Evolutionary conservation across 2,329 filamentous ascomycete genomes (phyloP).

Genomic region (Cyphellophora attinorum): DNA sequence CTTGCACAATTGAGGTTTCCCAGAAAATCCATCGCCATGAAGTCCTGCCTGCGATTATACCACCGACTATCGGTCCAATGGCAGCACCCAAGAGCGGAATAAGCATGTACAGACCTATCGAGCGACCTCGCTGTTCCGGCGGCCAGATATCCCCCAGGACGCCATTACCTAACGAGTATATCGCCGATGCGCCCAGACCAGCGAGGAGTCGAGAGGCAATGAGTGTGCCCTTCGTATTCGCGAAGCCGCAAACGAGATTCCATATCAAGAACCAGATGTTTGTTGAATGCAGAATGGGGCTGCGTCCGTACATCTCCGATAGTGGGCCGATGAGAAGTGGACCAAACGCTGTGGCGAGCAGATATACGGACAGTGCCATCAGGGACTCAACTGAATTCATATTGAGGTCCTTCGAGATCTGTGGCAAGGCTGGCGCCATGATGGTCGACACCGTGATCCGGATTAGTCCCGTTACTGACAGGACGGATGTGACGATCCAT

Average conservation of each 20-base stretch:
- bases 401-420: conserved; percentile 36
- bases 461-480: conserved; percentile 43
- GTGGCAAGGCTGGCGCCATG: conserved; percentile 35
- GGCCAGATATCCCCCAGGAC: conserved; percentile 43
- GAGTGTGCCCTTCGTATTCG: conserved; percentile 35
- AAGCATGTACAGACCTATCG: conserved; percentile 54
- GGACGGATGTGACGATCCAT: conserved; percentile 40
- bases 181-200: conserved; percentile 42
- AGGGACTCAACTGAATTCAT: conserved; percentile 27
- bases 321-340: conserved; percentile 35
- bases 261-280: conserved; percentile 42
- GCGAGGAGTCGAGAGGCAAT: conserved; percentile 42
- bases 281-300: conserved; percentile 35
- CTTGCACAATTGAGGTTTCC: conserved; percentile 44
- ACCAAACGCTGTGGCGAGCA: conserved; percentile 35
- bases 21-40: conserved; percentile 27
- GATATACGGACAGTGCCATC: conserved; percentile 34
- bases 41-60: conserved; percentile 43
- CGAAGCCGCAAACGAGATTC: conserved; percentile 44
- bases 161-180: conserved; percentile 28
- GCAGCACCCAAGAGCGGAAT: conserved; percentile 57
- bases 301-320: conserved; percentile 40
- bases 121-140: conserved; percentile 53
- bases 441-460: conserved; percentile 50
- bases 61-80: conserved; percentile 53